A percentile compares a stretch with the other conserved stretches of the same genome.
Evolutionary conservation across 345 rosid genomes (phyloP).

Genomic region (Toxicodendron radicans): DNA sequence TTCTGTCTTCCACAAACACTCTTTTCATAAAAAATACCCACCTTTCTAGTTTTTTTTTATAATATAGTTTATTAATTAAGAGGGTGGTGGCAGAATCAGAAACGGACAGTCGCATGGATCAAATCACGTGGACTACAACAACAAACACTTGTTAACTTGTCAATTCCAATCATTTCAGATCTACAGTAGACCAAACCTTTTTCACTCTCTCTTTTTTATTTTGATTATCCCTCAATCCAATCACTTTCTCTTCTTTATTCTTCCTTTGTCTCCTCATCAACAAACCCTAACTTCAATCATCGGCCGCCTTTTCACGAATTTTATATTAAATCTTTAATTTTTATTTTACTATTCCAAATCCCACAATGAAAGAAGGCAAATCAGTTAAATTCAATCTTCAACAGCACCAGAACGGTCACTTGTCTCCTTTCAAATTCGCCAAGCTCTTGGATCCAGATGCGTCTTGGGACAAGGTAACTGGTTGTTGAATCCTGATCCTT

Average conservation of each 20-base stretch:
- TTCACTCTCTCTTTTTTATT: not conserved
- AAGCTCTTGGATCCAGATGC: conserved; percentile 87
- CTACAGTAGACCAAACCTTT: conserved; percentile 19
- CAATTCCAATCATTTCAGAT: conserved; percentile 7
- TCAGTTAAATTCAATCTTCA: conserved; percentile 46
- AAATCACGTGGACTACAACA: too few species aligned
- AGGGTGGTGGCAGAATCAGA: too few species aligned
- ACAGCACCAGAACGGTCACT: conserved; percentile 65
- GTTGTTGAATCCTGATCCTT: not conserved
- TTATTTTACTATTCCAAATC: not conserved
- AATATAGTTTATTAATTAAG: too few species aligned
- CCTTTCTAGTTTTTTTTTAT: too few species aligned
- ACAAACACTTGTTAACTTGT: not conserved
- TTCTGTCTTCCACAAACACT: too few species aligned
- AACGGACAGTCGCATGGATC: too few species aligned
- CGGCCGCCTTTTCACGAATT: not conserved
- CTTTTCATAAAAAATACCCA: too few species aligned
- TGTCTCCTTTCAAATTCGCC: conserved; percentile 64
- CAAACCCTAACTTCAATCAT: conserved; percentile 10
- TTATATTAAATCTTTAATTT: not conserved
- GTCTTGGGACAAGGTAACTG: conserved; percentile 81
- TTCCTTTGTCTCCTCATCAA: not conserved
- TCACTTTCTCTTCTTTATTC: not conserved
- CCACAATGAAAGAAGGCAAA: conserved; percentile 62
- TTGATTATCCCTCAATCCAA: not conserved